Conservation (phyloP, 2,329 filamentous ascomycete species). For the Aspergillus sp. region DNA sequence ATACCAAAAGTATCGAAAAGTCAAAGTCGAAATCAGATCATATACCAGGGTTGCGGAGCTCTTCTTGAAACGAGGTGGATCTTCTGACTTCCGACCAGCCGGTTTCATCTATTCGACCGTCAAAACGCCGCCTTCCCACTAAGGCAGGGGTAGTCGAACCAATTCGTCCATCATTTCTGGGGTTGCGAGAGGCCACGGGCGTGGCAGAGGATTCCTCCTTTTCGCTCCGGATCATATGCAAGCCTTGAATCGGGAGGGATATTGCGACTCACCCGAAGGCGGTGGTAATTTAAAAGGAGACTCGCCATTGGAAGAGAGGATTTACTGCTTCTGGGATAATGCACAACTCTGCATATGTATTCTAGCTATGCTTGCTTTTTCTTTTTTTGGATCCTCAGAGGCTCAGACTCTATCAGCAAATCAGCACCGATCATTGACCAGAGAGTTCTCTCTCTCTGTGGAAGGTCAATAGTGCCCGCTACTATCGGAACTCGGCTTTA, state of each 20-base stretch:
- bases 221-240: slow-evolving; percentile 7
- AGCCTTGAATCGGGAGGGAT: not conserved
- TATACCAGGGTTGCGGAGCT: slow-evolving; percentile 1
- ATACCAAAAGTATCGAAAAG: not conserved
- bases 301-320: not conserved
- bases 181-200: not conserved
- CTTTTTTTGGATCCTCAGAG: not conserved
- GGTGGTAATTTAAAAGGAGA: not conserved
- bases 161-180: slow-evolving; percentile 8
- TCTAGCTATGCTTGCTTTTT: slow-evolving; percentile 1
- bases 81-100: slow-evolving; percentile 24
- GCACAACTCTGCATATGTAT: not conserved
- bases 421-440: not conserved
- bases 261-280: not conserved
- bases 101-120: slow-evolving; percentile 27
- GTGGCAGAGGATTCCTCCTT: slow-evolving; percentile 3
- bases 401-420: not conserved
- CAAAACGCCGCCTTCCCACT: slow-evolving; percentile 20
- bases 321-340: not conserved
- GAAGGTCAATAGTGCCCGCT: not conserved
- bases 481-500: not conserved
- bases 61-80: slow-evolving; percentile 16
- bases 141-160: slow-evolving; percentile 24
- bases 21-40: not conserved
- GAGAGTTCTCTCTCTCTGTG: not conserved